These are phyloP conservation scores for Zhuliangozyma parablackwelliae DNA, from an alignment of 1,139 yeast genomes.

Conservation along the genomic window DNA sequence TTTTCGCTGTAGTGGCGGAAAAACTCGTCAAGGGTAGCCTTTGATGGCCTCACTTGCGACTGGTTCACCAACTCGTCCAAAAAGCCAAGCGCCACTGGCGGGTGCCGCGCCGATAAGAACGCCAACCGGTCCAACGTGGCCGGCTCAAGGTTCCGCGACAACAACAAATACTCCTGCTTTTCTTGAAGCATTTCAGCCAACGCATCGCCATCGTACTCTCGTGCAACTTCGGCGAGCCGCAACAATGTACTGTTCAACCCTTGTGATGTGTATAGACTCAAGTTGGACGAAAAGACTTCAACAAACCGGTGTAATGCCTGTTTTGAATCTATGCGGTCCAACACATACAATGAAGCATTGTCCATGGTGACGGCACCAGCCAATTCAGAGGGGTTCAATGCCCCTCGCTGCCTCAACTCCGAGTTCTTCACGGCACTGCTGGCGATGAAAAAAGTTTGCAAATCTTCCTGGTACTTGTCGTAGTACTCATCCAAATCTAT, in stretches of 20 bases:
- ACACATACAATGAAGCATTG: constrained; percentile 17
- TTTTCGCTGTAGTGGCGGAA: constrained; percentile 11
- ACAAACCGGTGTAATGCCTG: constrained; percentile 11
- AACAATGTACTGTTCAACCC: constrained; percentile 16
- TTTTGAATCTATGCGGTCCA: constrained; percentile 8
- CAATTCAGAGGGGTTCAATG: constrained; percentile 11
- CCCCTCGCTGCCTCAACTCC: constrained; percentile 12
- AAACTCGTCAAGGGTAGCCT: constrained; percentile 20
- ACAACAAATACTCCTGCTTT: background rate
- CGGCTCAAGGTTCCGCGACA: constrained; percentile 14
- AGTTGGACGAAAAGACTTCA: constrained; percentile 14
- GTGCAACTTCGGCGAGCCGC: background rate
- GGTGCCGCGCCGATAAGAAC: too few relatives aligned
- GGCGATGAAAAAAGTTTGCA: constrained; percentile 12
- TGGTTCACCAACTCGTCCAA: constrained; percentile 13
- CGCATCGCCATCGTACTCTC: background rate
- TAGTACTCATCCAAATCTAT: background rate
- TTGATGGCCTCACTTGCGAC: constrained; percentile 21
- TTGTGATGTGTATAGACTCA: constrained; percentile 14
- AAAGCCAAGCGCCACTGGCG: too few relatives aligned
- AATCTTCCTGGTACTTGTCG: background rate
- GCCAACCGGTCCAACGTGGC: constrained; percentile 25
- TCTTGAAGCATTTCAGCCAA: background rate
- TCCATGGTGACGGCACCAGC: constrained; percentile 17
- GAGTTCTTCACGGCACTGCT: constrained; percentile 19